Evolutionary conservation across 768 basidiomycete species (phyloP).

Genomic region (Suillus alpinus): DNA sequence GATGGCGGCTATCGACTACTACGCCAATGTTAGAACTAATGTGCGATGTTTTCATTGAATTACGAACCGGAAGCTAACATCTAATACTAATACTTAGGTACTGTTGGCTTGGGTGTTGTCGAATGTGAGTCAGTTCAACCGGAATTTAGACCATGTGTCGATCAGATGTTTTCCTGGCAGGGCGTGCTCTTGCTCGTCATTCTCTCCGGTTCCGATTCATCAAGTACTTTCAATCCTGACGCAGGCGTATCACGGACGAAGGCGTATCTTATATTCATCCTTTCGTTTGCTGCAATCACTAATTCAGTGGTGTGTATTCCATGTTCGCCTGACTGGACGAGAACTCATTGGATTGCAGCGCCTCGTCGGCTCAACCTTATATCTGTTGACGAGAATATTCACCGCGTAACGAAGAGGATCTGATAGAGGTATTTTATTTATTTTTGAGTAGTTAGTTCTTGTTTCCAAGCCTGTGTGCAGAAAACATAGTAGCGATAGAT

Average conservation of each 20-base stretch:
- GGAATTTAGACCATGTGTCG: neutral
- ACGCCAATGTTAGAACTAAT: conserved; percentile 84
- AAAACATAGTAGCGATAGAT: neutral
- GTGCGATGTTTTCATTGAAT: conserved; percentile 31
- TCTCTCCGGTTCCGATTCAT: conserved; percentile 53
- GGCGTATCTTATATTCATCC: conserved; percentile 75
- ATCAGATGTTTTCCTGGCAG: conserved; percentile 33
- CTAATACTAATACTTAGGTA: conserved; percentile 35
- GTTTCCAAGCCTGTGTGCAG: neutral
- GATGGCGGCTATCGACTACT: conserved; percentile 78
- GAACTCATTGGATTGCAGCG: conserved; percentile 35
- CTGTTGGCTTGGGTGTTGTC: conserved; percentile 81
- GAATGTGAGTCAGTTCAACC: conserved; percentile 50
- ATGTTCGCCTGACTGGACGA: conserved; percentile 2
- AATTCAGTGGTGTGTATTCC: conserved; percentile 51
- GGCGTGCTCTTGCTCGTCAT: conserved; percentile 69
- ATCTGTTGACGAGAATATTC: conserved; percentile 48
- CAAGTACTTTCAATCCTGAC: conserved; percentile 55
- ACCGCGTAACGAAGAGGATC: conserved; percentile 37
- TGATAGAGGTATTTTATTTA: neutral
- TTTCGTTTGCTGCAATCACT: conserved; percentile 78
- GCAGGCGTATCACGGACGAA: conserved; percentile 57
- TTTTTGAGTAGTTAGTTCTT: neutral
- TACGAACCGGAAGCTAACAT: neutral
- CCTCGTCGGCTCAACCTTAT: conserved; percentile 57